phyloP scores from a whole-genome alignment of 225 moss, liverwort and hornwort genomes.

The Climacium dendroides region DNA sequence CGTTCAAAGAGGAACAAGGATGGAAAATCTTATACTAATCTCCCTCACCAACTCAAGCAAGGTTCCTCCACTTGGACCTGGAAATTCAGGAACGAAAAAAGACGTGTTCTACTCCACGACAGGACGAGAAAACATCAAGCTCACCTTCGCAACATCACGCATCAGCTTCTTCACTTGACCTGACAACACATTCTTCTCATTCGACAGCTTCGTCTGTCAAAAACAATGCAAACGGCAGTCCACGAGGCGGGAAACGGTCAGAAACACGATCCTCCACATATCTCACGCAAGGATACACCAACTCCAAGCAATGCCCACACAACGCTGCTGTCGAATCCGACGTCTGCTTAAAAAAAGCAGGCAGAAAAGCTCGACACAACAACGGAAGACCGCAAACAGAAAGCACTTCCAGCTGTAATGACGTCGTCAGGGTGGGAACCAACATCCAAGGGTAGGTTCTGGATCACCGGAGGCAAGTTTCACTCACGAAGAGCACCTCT shows the following conservation, averaged over 20 bases:
- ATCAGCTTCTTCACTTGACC: conserved; percentile 83
- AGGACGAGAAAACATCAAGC: not conserved
- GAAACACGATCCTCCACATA: not conserved
- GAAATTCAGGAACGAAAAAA: not conserved
- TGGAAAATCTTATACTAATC: not conserved
- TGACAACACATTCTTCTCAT: conserved; percentile 62
- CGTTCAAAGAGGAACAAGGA: not conserved
- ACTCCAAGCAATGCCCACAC: too few species aligned
- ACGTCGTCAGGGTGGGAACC: not conserved
- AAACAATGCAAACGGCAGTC: not conserved
- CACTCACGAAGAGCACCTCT: not conserved
- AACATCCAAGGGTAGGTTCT: not conserved
- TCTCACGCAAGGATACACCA: not conserved
- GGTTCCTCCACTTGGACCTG: too few species aligned
- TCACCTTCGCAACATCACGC: conserved; percentile 84
- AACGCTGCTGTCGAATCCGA: not conserved
- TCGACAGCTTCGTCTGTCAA: conserved; percentile 54
- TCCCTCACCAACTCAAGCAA: not conserved
- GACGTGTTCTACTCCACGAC: not conserved
- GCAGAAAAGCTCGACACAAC: not conserved
- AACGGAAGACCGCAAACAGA: not conserved
- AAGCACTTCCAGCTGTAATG: not conserved
- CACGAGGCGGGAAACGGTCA: not conserved
- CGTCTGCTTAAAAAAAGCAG: not conserved
- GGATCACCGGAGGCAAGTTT: not conserved